These are phyloP conservation scores for Melanopsichium pennsylvanicum DNA, from an alignment of 1,284 basidiomycete species.

Conservation along the genomic window DNA sequence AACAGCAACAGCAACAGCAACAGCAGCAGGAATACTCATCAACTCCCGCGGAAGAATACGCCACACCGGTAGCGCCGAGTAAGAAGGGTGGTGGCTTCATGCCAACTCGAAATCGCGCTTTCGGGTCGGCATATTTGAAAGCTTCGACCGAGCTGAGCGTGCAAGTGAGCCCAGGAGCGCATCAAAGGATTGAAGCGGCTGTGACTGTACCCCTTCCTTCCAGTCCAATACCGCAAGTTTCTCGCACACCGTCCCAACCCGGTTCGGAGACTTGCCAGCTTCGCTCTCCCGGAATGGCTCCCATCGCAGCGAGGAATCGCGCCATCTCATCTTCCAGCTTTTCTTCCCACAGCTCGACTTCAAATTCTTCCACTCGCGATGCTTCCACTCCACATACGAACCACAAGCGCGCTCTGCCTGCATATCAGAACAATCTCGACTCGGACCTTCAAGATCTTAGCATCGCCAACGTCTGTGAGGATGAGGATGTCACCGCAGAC, in stretches of 20 bases:
- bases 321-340: slow-evolving; percentile 37
- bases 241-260: slow-evolving; percentile 9
- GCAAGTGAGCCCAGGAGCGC: slow-evolving; percentile 27
- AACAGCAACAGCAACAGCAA: slow-evolving; percentile 8
- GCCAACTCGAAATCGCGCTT: slow-evolving; percentile 13
- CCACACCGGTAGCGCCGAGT: slow-evolving; percentile 22
- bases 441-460: slow-evolving; percentile 28
- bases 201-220: slow-evolving; percentile 33
- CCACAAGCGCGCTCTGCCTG: slow-evolving; percentile 2
- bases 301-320: slow-evolving; percentile 10
- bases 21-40: background rate
- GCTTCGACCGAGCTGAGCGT: slow-evolving; percentile 21
- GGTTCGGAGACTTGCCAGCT: slow-evolving; percentile 11
- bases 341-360: slow-evolving; percentile 32
- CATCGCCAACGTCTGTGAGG: slow-evolving; percentile 10
- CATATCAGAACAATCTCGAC: background rate
- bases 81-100: slow-evolving; percentile 32
- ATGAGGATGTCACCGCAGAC: slow-evolving; percentile 26
- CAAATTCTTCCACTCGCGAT: slow-evolving; percentile 13
- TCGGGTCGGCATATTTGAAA: slow-evolving; percentile 2
- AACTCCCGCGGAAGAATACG: slow-evolving; percentile 9
- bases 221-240: slow-evolving; percentile 29
- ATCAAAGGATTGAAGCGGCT: slow-evolving; percentile 31
- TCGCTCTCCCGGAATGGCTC: slow-evolving; percentile 26
- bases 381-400: slow-evolving; percentile 7